Evolutionary conservation across 441 rosid genomes (phyloP).

Genomic region (Erodium trifolium): DNA sequence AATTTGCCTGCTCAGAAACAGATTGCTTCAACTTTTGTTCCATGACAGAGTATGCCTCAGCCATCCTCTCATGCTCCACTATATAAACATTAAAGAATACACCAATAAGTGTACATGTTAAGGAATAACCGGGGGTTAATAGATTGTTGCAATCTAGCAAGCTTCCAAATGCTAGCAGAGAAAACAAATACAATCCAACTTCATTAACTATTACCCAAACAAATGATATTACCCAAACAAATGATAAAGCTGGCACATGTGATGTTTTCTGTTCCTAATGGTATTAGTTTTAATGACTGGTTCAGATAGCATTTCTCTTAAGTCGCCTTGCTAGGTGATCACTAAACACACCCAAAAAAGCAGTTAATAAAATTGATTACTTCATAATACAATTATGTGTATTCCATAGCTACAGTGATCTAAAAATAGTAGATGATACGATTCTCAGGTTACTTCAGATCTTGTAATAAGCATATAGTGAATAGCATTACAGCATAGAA

Average conservation of each 20-base stretch:
- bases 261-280: neutral
- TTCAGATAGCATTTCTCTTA: neutral
- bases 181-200: too few relatives aligned
- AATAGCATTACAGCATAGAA: too few relatives aligned
- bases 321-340: neutral
- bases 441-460: neutral
- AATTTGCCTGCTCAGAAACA: slow-evolving; percentile 55
- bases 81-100: slow-evolving; percentile 28
- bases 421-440: neutral
- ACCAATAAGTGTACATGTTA: neutral
- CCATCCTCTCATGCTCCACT: slow-evolving; percentile 91
- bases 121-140: neutral
- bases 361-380: too few relatives aligned
- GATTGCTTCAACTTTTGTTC: slow-evolving; percentile 72
- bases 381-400: neutral
- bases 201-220: too few relatives aligned
- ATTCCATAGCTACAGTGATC: neutral
- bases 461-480: neutral
- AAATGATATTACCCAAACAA: neutral
- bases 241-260: neutral
- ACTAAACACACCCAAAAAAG: neutral
- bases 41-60: slow-evolving; percentile 68
- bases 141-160: neutral
- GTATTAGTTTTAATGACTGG: neutral
- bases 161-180: too few relatives aligned